Base-by-base conservation (phyloP, 805 yeast species). In the Sugiyamaella valdiviana region DNA sequence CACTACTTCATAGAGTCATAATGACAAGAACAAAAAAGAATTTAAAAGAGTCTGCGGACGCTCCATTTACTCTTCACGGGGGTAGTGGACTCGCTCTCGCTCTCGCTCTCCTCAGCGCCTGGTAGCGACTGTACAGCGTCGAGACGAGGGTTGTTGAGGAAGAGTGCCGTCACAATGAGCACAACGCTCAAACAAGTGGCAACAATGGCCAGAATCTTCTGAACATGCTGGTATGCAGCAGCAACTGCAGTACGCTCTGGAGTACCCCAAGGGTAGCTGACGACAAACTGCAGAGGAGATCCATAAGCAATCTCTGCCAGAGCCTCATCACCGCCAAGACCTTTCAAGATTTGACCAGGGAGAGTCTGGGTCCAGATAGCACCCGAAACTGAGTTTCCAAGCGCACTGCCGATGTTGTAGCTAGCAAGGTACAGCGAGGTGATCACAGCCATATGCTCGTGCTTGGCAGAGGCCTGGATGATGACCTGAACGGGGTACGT, bases 351-450 rank as follows among this genome's bases (percentile, higher is more conserved):
- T 56, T 72, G 60, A 19, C 60, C 57, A 59, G 78, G 83, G 57
- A 83, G 67, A 15, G 71, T 60, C 54, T 80, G 78, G 12, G 85
- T 77, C 87, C 87, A 83, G 39, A 83, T 72, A 24, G 87, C 86
- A 55, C 87, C 88, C 17, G 85, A 73, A 20, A 83, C 74, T 20
- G 83, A 65, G 26, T 74, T 64, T 19, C 89, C 89, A 44, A 82
- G 56, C 3, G 85, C 84, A 10, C 78, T 63, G 6, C 90, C 90
- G 49, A 83, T 70, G 55, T 77, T 73, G 62, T 80, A 81, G 19
- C 75, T 62, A 2, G 87, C 71, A 55, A 78, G 69, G 64, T 76
- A 78, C 37, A 80, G 63, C 1, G 86, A 73, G 39, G 80, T 74
- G 29, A 77, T 73, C 42, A 77, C 74, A 9, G 85, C 85, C 80